A percentile compares a stretch with the other conserved stretches of the same genome.
These are phyloP conservation scores for Beauveria pseudobassiana DNA, from an alignment of 2,329 filamentous ascomycete genomes.

Conservation along the genomic window DNA sequence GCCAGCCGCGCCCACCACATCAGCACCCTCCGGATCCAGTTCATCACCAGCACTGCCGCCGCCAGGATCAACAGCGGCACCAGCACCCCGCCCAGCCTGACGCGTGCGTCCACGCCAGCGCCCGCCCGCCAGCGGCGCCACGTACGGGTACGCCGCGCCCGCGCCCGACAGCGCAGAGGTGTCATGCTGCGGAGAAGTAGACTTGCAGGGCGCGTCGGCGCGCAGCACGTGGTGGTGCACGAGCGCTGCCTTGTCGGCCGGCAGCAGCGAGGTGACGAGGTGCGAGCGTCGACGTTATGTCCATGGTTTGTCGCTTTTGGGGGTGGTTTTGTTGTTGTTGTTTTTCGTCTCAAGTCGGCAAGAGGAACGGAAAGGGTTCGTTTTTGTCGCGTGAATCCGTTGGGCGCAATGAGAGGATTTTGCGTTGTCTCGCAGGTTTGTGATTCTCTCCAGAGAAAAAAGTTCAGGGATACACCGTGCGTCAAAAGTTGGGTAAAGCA, in stretches of 20 bases:
- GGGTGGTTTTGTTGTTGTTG: background rate
- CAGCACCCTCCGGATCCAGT: conserved; percentile 64
- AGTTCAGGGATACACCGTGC: background rate
- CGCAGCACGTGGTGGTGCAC: conserved; percentile 41
- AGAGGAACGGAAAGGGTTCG: background rate
- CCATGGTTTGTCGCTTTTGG: conserved; percentile 19
- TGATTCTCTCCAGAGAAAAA: too few relatives aligned
- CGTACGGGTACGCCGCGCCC: conserved; percentile 30
- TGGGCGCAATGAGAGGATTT: background rate
- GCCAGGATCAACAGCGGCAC: conserved; percentile 32
- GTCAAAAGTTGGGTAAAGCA: background rate
- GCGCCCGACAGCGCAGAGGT: conserved; percentile 22
- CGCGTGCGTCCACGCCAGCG: conserved; percentile 25
- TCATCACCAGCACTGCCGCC: conserved; percentile 57
- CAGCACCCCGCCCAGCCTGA: conserved; percentile 26
- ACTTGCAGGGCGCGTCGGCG: conserved; percentile 38
- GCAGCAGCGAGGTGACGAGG: conserved; percentile 34
- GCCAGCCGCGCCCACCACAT: conserved; percentile 69
- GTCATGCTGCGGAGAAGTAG: conserved; percentile 28
- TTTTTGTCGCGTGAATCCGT: background rate
- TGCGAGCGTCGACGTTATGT: conserved; percentile 22
- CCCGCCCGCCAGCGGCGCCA: conserved; percentile 35
- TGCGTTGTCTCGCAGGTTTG: too few relatives aligned
- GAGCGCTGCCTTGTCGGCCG: conserved; percentile 35
- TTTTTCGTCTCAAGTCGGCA: background rate